Evolutionary conservation across 352 stramenopile genomes (phyloP), one percentile per base, ranked within the genome.

Genomic region (Thraustochytrium striatum): DNA sequence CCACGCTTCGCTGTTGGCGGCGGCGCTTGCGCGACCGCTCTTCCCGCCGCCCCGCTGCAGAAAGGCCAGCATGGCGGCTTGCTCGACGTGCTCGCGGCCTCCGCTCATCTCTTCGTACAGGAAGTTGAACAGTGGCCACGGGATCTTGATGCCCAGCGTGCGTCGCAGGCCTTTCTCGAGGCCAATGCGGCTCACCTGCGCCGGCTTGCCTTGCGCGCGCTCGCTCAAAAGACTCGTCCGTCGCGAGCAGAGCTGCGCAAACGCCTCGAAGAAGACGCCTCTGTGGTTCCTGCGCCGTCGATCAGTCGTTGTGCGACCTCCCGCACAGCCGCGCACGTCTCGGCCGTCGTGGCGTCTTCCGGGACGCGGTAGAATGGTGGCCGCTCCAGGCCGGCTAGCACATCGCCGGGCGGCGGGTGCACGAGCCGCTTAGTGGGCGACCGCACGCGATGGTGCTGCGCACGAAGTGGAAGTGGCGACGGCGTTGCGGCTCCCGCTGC

Each of bases 261-360:
- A 25, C 8, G 65, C 65, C 58, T 75, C 65, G 65, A 75, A 75
- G 30, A 75, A 75, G n/a, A 61, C 32, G 8, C 65, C 52, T 55
- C 25, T 55, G 47, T 55, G 16, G 47, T 25, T 55, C 16, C 16
- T 25, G 47, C 47, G 47, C 47, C 25, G 16, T 55, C 47, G 16
- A 55, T 21, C 16, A 55, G 16, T 16, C 47, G 25, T 55, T 55
- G 16, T 16, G 25, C 47, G 25, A 55, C 47, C 25, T 55, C 47
- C 16, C 16, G 47, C 16, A 55, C 16, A 55, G 25, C 25, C 47
- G 25, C 47, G 65, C 65, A 75, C 25, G 47, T 25, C 30, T 75
- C 65, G 13, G 65, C 65, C 21, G 65, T 75, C 44, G 65, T 75
- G 8, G 44, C 44, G 21, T 30, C 25, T 35, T 75, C 65, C 8